Evolutionary conservation across 1,284 basidiomycete species (phyloP).

Genomic region (Gomphus sp.): DNA sequence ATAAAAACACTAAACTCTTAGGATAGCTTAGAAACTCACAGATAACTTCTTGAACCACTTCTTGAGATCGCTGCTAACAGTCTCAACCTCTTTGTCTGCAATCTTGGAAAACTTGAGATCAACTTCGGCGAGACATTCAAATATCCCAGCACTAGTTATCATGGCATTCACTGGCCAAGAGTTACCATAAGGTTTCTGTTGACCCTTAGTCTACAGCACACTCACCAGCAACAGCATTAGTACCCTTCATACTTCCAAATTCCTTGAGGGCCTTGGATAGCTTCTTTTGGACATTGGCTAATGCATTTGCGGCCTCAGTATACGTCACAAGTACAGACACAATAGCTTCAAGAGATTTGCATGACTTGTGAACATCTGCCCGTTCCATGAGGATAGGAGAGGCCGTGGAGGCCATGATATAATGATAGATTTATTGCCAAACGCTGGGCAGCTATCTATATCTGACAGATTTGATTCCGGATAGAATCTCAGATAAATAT

Average conservation of each 20-base stretch:
- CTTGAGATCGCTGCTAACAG: constrained; percentile 56
- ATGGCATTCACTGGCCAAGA: constrained; percentile 49
- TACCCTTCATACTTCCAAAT: constrained; percentile 49
- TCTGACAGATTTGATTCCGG: no score
- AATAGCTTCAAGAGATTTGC: constrained; percentile 62
- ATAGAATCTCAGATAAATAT: no score
- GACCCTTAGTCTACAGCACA: constrained; percentile 5
- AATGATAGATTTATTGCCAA: no score
- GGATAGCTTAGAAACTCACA: constrained; percentile 28
- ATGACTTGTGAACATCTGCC: constrained; percentile 66
- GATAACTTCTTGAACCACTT: constrained; percentile 79
- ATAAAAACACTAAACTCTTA: not conserved
- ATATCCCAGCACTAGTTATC: constrained; percentile 49
- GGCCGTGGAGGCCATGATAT: not conserved
- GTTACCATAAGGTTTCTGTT: not conserved
- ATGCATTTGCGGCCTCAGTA: constrained; percentile 53
- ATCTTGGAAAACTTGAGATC: constrained; percentile 66
- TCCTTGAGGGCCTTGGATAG: constrained; percentile 60
- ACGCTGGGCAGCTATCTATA: no score
- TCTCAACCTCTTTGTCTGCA: constrained; percentile 63
- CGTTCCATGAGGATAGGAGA: constrained; percentile 36
- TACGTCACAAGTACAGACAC: constrained; percentile 63
- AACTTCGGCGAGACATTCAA: constrained; percentile 60
- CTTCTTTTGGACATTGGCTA: constrained; percentile 65
- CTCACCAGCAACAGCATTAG: constrained; percentile 52